Evolutionary conservation across 805 yeast species (phyloP), one percentile per base, ranked within the genome.

Genomic region (Yarrowia alimentaria): DNA sequence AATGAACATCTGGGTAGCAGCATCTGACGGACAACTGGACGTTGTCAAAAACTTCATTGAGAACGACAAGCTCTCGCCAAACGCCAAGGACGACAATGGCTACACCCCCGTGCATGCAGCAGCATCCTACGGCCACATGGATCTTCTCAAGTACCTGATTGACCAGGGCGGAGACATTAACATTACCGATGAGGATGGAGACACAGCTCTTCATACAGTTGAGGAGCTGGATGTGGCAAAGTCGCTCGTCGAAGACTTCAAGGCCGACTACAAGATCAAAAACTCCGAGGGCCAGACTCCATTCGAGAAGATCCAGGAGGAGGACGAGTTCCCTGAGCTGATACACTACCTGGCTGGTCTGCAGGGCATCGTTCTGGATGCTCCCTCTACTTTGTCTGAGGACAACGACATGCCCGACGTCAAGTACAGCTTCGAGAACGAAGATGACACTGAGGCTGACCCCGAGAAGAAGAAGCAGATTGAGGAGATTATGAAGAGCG

Each of bases 101-200:
- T 93, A 94, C 67, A 91, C 98, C 0, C 95, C 99, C 6, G 75
- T 93, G 10, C 99, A 93, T 65, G 99, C 99, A 0, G 98, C 99
- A 1, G 95, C 94, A 2, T 84, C 97, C 1, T 93, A 93, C 65
- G 91, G 91, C 7, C 90, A 91, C 63, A 59, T 68, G 2, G 89
- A 83, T 8, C 69, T 93, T 30, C 69, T 93, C 29, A 64, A 68
- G 52, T 77, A 75, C 56, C 70, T 88, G 37, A 64, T 85, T 4
- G 58, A 58, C 4, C 64, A 68, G 14, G 85, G 85, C 7, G 98
- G 96, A 6, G 82, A 93, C 61, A 76, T 89, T 18, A 89, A 93
- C 64, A 70, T 90, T 24, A 80, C 74, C 53, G 99, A 93, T 59
- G 68, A 68, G 17, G 99, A 94, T 57, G 97, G 98, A 1, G 99